These are phyloP conservation scores for Xanthoconium separans DNA, from an alignment of 1,284 basidiomycete species.

Conservation along the genomic window DNA sequence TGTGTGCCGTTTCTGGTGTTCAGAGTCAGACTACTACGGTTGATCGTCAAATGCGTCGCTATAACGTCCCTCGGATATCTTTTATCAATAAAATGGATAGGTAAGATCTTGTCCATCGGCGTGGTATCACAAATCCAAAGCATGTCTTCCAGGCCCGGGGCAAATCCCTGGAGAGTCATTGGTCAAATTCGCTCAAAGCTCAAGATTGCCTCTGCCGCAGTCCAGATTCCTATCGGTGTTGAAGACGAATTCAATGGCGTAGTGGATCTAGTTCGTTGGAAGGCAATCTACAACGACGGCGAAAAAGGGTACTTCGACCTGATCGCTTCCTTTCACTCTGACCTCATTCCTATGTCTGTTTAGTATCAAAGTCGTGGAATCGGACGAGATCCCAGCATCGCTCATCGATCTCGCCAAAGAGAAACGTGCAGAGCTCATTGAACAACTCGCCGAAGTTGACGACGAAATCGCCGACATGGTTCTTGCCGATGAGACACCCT, in stretches of 20 bases:
- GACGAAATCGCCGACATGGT: constrained; percentile 92
- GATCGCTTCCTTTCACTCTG: background rate
- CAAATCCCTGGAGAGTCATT: constrained; percentile 96
- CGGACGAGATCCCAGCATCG: constrained; percentile 84
- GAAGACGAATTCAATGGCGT: constrained; percentile 90
- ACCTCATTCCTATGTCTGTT: background rate
- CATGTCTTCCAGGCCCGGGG: constrained; percentile 69
- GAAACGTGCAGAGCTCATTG: constrained; percentile 91
- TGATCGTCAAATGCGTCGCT: constrained; percentile 97
- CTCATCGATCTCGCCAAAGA: constrained; percentile 72
- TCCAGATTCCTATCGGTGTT: constrained; percentile 93
- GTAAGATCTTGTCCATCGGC: constrained; percentile 36
- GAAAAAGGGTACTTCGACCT: constrained; percentile 76
- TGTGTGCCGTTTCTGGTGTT: constrained; percentile 97
- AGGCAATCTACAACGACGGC: constrained; percentile 93
- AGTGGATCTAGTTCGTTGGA: constrained; percentile 94
- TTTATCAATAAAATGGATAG: constrained; percentile 99
- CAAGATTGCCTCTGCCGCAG: constrained; percentile 90
- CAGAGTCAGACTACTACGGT: constrained; percentile 99
- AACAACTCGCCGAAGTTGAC: constrained; percentile 95
- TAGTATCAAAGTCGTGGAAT: constrained; percentile 80
- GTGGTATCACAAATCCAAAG: background rate
- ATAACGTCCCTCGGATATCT: constrained; percentile 92
- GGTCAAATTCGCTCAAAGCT: constrained; percentile 92
- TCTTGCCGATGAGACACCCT: constrained; percentile 81